These are phyloP conservation scores for Fremontodendron californicum DNA, from an alignment of 345 rosid genomes.

Conservation along the genomic window DNA sequence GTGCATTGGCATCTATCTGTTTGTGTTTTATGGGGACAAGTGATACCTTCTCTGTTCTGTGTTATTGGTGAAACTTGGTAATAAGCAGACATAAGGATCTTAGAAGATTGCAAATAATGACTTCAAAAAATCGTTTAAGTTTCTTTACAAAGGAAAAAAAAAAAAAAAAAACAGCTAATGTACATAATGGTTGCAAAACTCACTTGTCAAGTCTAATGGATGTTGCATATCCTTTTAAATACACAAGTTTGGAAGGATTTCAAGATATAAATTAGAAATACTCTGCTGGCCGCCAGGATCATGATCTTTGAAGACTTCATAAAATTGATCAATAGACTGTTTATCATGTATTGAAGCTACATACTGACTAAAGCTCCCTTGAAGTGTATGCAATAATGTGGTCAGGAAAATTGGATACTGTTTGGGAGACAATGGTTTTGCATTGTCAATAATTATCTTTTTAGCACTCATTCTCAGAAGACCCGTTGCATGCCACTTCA, in stretches of 20 bases:
- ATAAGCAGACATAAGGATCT: not conserved
- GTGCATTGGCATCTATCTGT: not conserved
- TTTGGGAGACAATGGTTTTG: slow-evolving; percentile 2
- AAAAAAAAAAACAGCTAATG: not conserved
- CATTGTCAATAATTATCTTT: not conserved
- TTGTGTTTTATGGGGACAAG: not conserved
- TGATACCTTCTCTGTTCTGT: not conserved
- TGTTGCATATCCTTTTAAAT: not conserved
- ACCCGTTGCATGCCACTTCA: not conserved
- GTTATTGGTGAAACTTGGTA: not conserved
- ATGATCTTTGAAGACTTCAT: not conserved
- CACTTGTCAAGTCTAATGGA: not conserved
- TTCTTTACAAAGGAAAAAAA: not conserved
- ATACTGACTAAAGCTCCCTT: not conserved
- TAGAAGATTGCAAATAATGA: not conserved
- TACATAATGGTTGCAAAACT: not conserved
- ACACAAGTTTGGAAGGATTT: not conserved
- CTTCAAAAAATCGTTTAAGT: not conserved
- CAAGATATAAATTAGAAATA: not conserved
- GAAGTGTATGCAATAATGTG: not conserved
- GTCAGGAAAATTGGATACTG: not conserved
- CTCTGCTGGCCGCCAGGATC: not conserved
- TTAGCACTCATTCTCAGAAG: not conserved
- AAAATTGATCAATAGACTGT: not conserved
- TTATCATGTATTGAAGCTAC: not conserved